Evolutionary conservation across 768 basidiomycete genomes (phyloP).

Genomic region (Lenzites betulinus): DNA sequence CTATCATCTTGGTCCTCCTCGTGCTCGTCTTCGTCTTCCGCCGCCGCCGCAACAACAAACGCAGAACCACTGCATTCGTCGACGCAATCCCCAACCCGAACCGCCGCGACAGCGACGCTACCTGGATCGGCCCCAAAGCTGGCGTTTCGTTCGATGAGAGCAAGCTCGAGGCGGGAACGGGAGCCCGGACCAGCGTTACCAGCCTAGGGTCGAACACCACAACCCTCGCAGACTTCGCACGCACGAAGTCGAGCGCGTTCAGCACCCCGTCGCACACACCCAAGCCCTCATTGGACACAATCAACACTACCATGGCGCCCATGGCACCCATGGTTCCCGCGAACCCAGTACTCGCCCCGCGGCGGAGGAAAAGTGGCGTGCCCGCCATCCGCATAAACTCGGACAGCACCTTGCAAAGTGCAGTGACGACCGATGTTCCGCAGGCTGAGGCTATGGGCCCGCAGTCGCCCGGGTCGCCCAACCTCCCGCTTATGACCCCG

Average conservation of each 20-base stretch:
- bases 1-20: constrained; percentile 4
- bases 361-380: background rate
- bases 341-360: background rate
- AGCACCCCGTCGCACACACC: constrained; percentile 13
- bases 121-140: constrained; percentile 9
- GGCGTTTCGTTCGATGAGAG: constrained; percentile 1
- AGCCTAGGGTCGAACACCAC: constrained; percentile 11
- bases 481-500: constrained; percentile 15
- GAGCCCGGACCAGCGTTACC: constrained; percentile 2
- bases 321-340: constrained; percentile 5
- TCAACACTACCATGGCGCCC: constrained; percentile 2
- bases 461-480: constrained; percentile 15
- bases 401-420: background rate
- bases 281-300: constrained; percentile 11
- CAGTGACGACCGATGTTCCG: constrained; percentile 8
- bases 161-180: constrained; percentile 11
- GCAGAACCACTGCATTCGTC: background rate
- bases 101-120: constrained; percentile 13
- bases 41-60: constrained; percentile 11
- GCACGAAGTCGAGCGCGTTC: constrained; percentile 11
- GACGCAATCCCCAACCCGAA: background rate
- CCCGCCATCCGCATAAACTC: constrained; percentile 11
- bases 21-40: constrained; percentile 18
- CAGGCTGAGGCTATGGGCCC: background rate
- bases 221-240: constrained; percentile 14